Evolutionary conservation across 148 eudicot species (phyloP).

Genomic region (Persicaria maculosa): DNA sequence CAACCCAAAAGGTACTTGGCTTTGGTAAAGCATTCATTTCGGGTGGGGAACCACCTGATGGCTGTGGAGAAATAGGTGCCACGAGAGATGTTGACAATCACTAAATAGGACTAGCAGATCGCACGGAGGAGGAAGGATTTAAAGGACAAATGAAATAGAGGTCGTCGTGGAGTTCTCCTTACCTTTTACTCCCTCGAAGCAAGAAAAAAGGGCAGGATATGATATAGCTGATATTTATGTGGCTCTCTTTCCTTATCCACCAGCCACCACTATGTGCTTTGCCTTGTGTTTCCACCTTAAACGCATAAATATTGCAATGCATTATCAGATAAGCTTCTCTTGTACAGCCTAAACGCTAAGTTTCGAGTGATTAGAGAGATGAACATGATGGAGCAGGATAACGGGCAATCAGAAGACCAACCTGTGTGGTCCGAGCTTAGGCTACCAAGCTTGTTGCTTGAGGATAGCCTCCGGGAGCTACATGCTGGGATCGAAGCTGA

Average conservation of each 20-base stretch:
- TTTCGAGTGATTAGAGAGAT: conserved; percentile 3
- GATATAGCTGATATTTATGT: conserved; percentile 51
- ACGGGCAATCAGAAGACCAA: conserved; percentile 24
- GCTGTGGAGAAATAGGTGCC: conserved; percentile 3
- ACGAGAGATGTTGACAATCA: conserved; percentile 10
- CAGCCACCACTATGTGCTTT: conserved; percentile 7
- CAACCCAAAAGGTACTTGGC: neutral
- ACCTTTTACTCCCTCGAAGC: conserved; percentile 26
- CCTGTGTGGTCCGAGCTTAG: conserved; percentile 55
- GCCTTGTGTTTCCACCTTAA: neutral
- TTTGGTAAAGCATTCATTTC: conserved; percentile 1
- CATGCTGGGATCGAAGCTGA: conserved; percentile 54
- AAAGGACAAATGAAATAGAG: neutral
- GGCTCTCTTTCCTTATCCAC: conserved; percentile 97
- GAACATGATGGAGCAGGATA: conserved; percentile 38
- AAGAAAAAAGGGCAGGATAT: conserved; percentile 26
- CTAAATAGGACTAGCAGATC: neutral
- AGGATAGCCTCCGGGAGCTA: conserved; percentile 29
- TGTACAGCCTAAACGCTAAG: conserved; percentile 16
- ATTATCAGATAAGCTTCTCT: conserved; percentile 22
- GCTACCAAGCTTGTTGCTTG: conserved; percentile 41
- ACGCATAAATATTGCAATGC: conserved; percentile 26
- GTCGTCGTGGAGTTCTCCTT: conserved; percentile 50
- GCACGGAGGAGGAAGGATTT: conserved; percentile 1
- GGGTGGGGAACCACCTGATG: conserved; percentile 7